A percentile compares a stretch with the other conserved stretches of the same genome.
Evolutionary conservation across 805 yeast genomes (phyloP).

Genomic region (Candida koratica): DNA sequence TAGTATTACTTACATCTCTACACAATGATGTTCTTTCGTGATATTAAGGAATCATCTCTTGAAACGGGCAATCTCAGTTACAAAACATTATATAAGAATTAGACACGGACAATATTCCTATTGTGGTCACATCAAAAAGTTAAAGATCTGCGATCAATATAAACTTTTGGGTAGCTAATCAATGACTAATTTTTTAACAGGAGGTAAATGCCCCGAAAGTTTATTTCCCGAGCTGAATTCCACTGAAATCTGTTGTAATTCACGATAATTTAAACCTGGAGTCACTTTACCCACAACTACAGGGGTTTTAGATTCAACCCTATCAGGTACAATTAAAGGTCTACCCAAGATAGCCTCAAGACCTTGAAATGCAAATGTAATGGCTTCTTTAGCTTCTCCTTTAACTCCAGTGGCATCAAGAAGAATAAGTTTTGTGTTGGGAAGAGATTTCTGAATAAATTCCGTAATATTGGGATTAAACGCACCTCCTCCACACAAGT

Average conservation of each 20-base stretch:
- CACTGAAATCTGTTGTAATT: constrained; percentile 15
- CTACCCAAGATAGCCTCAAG: constrained; percentile 21
- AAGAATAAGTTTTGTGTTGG: constrained; percentile 18
- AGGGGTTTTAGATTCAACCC: constrained; percentile 17
- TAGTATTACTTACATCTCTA: no score
- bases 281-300: constrained; percentile 21
- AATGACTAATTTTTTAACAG: constrained; percentile 7
- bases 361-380: constrained; percentile 23
- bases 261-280: constrained; percentile 22
- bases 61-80: no score
- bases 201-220: constrained; percentile 11
- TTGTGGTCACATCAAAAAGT: no score
- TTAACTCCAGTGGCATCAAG: constrained; percentile 13
- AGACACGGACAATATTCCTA: no score
- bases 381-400: constrained; percentile 20
- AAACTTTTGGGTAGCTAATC: no score
- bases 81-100: no score
- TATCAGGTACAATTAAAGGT: constrained; percentile 19
- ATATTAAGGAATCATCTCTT: no score
- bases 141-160: no score
- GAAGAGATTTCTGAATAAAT: constrained; percentile 15
- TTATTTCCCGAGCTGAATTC: constrained; percentile 17
- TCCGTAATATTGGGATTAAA: constrained; percentile 18
- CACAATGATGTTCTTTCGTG: no score
- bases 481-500: constrained; percentile 25